Base-by-base conservation (phyloP, 2,329 filamentous ascomycete species). In the Sclerotinia sclerotiorum region DNA sequence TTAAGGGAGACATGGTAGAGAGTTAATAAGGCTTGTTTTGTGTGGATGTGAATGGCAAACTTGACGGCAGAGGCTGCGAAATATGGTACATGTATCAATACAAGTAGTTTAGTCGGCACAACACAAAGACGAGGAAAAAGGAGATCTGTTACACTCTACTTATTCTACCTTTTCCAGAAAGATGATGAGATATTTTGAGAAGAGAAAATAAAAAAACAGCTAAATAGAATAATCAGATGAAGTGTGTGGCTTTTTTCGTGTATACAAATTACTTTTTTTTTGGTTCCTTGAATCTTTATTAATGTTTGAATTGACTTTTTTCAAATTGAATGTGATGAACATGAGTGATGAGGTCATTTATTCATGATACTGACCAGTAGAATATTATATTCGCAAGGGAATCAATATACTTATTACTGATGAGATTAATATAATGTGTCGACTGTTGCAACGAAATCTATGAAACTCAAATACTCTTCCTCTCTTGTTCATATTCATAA, bases 41-140 rank as follows among this genome's bases (percentile, higher is more conserved):
- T 70, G 73, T 75, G 69, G 70, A 73, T 72, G 70, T 74, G 73
- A 74, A 74, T 74, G 70, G 75, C 15, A 49, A 61, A 61, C 15
- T 62, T 49, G 58, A 62, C 29, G 70, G 71, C 73, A 39, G 72
- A 70, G 69, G 57, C 71, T 74, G 68, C 71, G 70, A 68, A 68
- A 65, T 72, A 67, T 72, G 70, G 58, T 62, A 51, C 58, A 62
- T 62, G 58, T 62, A 62, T 62, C 58, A 62, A 62, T 51, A 39
- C 32, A 51, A 35, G 58, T 62, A 62, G 58, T 62, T 44, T 51
- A 62, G 58, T 49, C 29, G 58, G 58, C 58, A 49, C 44, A 49
- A 62, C 54, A 39, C 39, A 62, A 19, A 51, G 29, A 62, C 46
- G 39, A 51, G 29, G 58, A 48, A 49, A 49, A 62, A 48, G 46